Base-by-base conservation (phyloP, 2,329 filamentous ascomycete genomes). In the Stagonosporopsis vannaccii region DNA sequence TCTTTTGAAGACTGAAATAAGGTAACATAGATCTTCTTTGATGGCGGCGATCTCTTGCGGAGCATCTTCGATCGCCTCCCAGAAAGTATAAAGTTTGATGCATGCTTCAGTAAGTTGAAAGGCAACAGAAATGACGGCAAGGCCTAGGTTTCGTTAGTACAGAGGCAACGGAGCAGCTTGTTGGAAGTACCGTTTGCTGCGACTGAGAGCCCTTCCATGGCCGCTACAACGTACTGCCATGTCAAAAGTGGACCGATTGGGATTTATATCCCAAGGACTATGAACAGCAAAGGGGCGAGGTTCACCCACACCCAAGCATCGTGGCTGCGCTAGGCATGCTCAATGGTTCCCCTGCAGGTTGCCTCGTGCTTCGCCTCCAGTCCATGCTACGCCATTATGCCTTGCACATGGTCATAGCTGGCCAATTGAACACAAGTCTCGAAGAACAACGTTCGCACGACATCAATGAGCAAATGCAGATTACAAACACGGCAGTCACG, bases 21-120 rank as follows among this genome's bases (percentile, higher is more conserved):
- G 51, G 19, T 58, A 63, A 11, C 41, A 48, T 2, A 60, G 26
- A 45, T 64, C 57, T 37, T 60, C 59, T 15, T 60, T 60, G 40
- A 64, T 56, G 0, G 54, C 42, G 19, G 40, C 28, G 6, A 64
- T 55, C 30, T 64, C 61, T 6, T 47, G 44, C 7, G 61, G 59
- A 5, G 57, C 61, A 51, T 59, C 57, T 55, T 60, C 51, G 15
- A 62, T 45, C 0, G 59, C 47, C 26, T 64, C 59, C 61, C 59
- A 64, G 33, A 62, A 64, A 2, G 15, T 47, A 11, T 64, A 58
- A 12, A 60, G 57, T n/a, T 57, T 60, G 15, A 57, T 23, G 30
- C 52, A 60, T n/a, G 40, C 12, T n/a, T 57, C 52, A 8, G 28
- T 60, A 3, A 60, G 32, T 19, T 60, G 57, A 11, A 60, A 22